Evolutionary conservation across 2,329 filamentous ascomycete species (phyloP), one percentile per base, ranked within the genome.

Genomic region (Dactylellina sp.): DNA sequence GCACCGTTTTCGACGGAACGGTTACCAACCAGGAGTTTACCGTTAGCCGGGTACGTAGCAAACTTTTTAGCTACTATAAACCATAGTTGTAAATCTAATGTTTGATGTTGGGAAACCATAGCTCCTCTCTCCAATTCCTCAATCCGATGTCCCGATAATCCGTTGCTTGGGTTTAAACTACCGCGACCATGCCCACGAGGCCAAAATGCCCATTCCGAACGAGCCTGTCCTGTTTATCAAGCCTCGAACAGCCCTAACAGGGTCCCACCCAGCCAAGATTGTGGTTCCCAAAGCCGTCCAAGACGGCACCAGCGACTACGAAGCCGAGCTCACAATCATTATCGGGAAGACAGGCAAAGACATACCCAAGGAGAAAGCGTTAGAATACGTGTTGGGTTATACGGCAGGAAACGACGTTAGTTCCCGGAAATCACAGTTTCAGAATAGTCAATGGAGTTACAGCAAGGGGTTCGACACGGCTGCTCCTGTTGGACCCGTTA

Each of bases 341-440:
- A 91, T 93, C 75, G 89, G 89, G 22, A 89, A 88, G 80, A 82
- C 85, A 71, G 89, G 88, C 71, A 81, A 83, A 46, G 85, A 92
- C 79, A 88, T 93, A 11, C 80, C 87, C 0, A 89, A 91, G 81
- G 83, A 83, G 0, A 81, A 86, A 20, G 91, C 91, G 0, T 82
- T 93, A n/a, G 83, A 89, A 59, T 89, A 91, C 78, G 89, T 93
- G 1, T 83, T 92, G 1, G 91, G 91, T 3, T 93, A 93, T 79
- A 84, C 88, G 1, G 86, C 91, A 35, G 89, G 90, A 61, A 91
- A 94, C 81, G 91, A 94, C 80, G 86, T 94, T n/a, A 91, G 89
- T 9, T 47, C 68, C 2, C 55, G 68, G 12, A 64, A 90, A 92
- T 81, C 87, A 91, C 42, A 89, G 91, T 76, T 93, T 89, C 89